Base-by-base conservation (phyloP, 192 early-diverging fungal genomes). In the Coemansia sp. region DNA sequence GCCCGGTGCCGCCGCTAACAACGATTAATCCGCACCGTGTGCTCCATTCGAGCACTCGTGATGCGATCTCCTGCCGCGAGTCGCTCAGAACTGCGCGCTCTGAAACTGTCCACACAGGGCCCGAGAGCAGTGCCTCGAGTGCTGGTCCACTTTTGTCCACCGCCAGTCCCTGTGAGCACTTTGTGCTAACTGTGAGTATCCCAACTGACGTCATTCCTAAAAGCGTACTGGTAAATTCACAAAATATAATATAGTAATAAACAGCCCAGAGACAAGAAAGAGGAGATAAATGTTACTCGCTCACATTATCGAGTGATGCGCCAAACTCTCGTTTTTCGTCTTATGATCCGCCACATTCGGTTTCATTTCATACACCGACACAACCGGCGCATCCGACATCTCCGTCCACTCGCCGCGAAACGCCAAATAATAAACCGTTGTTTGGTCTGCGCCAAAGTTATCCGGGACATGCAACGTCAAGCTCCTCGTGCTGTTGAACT, bases 1-100 rank as follows among this genome's bases (percentile, higher is more conserved):
- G 87, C 1, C 96, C 96, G 5, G 96, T 98, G n/a, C 96, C 96
- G 4, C 96, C 96, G 5, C 92, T 88, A 0, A 91, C 87, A 6
- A 96, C 54, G 12, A 96, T 71, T n/a, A 98, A 70, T 39, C 89
- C 84, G 38, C 89, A 77, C 52, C 16, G 41, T 4, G 14, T 3
- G 32, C 74, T 73, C 88, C 87, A 89, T 14, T 64, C 39, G 12
- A 60, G 69, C 37, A 89, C 72, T 3, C 68, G 65, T 20, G 74
- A 69, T 37, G 83, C 66, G 49, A 90, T 90, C 27, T 62, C 52
- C n/a, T 65, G 49, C 11, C 67, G 47, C n/a, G 88, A 75, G 74
- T 90, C 91, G 2, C 82, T 64, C 1, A 88, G 82, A 58, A 79
- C 61, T 7, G 35, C 54, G 2, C 62, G 81, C 5, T 66, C 48